Evolutionary conservation across 2,329 filamentous ascomycete species (phyloP), one percentile per base, ranked within the genome.

Genomic region (Zopfia rhizophila): DNA sequence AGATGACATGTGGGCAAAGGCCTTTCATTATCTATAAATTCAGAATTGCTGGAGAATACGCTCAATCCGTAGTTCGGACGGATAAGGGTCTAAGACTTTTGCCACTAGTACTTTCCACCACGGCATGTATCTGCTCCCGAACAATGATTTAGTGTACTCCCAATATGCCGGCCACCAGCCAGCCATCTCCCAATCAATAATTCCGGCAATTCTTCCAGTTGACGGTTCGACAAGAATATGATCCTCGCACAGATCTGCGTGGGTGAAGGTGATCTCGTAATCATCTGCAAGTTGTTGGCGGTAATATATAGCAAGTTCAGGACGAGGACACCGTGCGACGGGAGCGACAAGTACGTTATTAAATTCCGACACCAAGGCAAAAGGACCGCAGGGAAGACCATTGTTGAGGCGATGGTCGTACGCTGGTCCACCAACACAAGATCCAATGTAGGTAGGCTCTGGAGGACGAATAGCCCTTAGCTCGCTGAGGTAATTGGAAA

Each of bases 351-450:
- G 39, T 21, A 43, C 13, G 24, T 43, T 28, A 29, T 43, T 29
- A 22, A 43, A 43, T 17, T 25, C 30, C 13, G 29, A 23, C 5
- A 35, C 39, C 19, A 30, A 43, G 29, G 29, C 13, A 30, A 36
- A 43, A 43, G 39, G 39, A 23, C 39, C 39, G 39, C 39, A 43
- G 13, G 30, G 16, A 14, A 36, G 13, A 35, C 28, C 30, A 24
- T 43, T 36, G 39, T 43, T 43, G 18, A 43, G 39, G 18, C 39
- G 39, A 43, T 43, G 30, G 21, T 43, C 39, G 31, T 33, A 36
- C 10, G 23, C 30, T 36, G 28, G 29, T 27, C 39, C 39, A 11
- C 30, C 30, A 24, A 36, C 21, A 33, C 30, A 43, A 36, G 30
- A 43, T 35, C 39, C 39, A 27, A 43, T 43, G 14, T 36, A 33